These are phyloP conservation scores for Exophiala dermatitidis DNA, from an alignment of 2,329 filamentous ascomycete genomes.

Conservation along the genomic window DNA sequence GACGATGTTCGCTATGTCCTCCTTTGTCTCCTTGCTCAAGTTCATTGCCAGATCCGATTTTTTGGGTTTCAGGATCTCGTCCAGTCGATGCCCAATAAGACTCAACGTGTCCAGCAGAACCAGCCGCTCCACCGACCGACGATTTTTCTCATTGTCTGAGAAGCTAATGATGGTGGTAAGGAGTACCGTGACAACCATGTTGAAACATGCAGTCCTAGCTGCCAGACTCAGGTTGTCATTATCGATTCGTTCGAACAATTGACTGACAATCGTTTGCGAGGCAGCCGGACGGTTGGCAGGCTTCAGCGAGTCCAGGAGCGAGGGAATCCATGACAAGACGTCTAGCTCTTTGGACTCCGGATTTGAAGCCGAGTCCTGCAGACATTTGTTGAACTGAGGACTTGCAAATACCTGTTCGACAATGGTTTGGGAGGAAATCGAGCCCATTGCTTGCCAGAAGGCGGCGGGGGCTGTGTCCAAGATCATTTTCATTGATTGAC, in stretches of 20 bases:
- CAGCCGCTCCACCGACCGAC: slow-evolving; percentile 41
- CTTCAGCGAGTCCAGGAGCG: slow-evolving; percentile 70
- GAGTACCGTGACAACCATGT: slow-evolving; percentile 40
- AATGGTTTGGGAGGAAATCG: slow-evolving; percentile 70
- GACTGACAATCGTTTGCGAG: slow-evolving; percentile 68
- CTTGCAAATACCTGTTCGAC: slow-evolving; percentile 78
- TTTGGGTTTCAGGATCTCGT: slow-evolving; percentile 49
- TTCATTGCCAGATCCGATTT: slow-evolving; percentile 40
- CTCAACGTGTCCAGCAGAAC: slow-evolving; percentile 44
- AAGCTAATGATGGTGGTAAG: slow-evolving; percentile 43
- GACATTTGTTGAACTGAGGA: slow-evolving; percentile 54
- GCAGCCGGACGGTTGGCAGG: slow-evolving; percentile 69
- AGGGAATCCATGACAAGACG: slow-evolving; percentile 69
- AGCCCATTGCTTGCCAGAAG: slow-evolving; percentile 82
- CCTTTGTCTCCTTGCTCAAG: slow-evolving; percentile 44
- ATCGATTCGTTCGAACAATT: slow-evolving; percentile 58
- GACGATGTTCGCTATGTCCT: slow-evolving; percentile 56
- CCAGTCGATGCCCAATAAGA: slow-evolving; percentile 43
- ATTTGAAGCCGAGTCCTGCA: slow-evolving; percentile 32
- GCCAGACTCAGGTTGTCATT: slow-evolving; percentile 35
- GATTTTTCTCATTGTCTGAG: slow-evolving; percentile 40
- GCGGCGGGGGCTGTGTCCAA: slow-evolving; percentile 68
- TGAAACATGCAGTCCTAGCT: slow-evolving; percentile 42
- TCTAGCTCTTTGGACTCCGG: slow-evolving; percentile 28
- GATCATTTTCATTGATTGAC: slow-evolving; percentile 63